Percentiles rank a stretch among this genome's conserved stretches.
phyloP scores from a whole-genome alignment of 345 rosid species.

The Euclidium syriacum region DNA sequence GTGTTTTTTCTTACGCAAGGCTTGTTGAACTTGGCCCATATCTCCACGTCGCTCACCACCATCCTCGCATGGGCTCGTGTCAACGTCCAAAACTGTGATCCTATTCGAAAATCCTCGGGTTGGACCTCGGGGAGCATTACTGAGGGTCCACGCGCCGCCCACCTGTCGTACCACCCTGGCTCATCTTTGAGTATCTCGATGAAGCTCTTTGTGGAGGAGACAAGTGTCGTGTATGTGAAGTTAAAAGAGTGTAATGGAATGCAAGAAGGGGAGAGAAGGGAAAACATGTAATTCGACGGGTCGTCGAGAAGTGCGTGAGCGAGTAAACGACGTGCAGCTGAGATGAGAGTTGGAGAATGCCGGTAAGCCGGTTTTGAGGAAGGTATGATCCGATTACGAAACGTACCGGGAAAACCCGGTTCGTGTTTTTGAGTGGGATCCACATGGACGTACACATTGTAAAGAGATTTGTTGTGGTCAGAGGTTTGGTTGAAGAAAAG shows the following conservation, averaged over 20 bases:
- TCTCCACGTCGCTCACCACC: slow-evolving; percentile 42
- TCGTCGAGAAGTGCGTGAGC: slow-evolving; percentile 65
- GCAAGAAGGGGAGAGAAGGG: slow-evolving; percentile 62
- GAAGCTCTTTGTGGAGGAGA: slow-evolving; percentile 49
- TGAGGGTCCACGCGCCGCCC: slow-evolving; percentile 68
- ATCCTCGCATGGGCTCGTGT: slow-evolving; percentile 58
- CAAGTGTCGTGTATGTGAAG: slow-evolving; percentile 44
- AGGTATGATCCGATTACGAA: slow-evolving; percentile 44
- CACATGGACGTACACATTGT: slow-evolving; percentile 64
- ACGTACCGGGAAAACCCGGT: slow-evolving; percentile 42
- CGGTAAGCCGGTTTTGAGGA: slow-evolving; percentile 57
- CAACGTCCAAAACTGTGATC: slow-evolving; percentile 83
- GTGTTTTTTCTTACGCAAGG: slow-evolving; percentile 40
- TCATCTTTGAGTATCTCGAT: slow-evolving; percentile 52
- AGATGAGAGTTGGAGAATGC: slow-evolving; percentile 48
- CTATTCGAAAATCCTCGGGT: slow-evolving; percentile 61
- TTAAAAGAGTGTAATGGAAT: slow-evolving; percentile 57
- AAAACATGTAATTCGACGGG: slow-evolving; percentile 52
- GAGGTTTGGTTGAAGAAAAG: slow-evolving; percentile 45
- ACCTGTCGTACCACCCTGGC: slow-evolving; percentile 46
- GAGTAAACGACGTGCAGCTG: slow-evolving; percentile 70
- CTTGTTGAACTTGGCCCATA: slow-evolving; percentile 57
- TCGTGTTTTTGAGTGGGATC: slow-evolving; percentile 43
- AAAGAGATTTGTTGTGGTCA: slow-evolving; percentile 13
- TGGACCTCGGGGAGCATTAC: slow-evolving; percentile 66